phyloP scores from a whole-genome alignment of 1,284 basidiomycete genomes.

The Porogramme epimiltina region DNA sequence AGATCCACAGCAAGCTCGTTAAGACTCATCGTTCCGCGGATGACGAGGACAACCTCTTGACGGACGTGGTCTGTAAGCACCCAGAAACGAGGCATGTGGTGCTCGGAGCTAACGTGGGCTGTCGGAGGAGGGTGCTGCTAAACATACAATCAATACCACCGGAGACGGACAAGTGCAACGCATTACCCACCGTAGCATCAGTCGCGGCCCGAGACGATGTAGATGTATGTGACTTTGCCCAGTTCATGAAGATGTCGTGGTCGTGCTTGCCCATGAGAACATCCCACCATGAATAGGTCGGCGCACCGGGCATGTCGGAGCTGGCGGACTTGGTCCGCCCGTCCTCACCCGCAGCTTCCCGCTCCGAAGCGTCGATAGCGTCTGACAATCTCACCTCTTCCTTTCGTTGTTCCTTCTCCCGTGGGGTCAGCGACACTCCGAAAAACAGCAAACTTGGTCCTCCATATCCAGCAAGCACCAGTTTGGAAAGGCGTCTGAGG shows the following conservation, averaged over 20 bases:
- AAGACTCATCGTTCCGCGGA: slow-evolving; percentile 81
- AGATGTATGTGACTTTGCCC: slow-evolving; percentile 37
- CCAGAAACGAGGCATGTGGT: slow-evolving; percentile 80
- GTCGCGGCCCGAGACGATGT: slow-evolving; percentile 1
- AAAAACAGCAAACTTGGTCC: slow-evolving; percentile 80
- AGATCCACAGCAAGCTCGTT: slow-evolving; percentile 84
- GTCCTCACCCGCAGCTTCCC: slow-evolving; percentile 42
- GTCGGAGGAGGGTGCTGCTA: slow-evolving; percentile 21
- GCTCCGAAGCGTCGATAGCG: slow-evolving; percentile 70
- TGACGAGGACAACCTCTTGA: slow-evolving; percentile 71
- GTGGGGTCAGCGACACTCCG: slow-evolving; percentile 53
- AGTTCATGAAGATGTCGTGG: slow-evolving; percentile 73
- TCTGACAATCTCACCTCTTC: slow-evolving; percentile 64
- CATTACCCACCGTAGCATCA: slow-evolving; percentile 4
- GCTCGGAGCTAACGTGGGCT: slow-evolving; percentile 64
- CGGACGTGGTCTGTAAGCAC: slow-evolving; percentile 76
- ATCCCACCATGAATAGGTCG: slow-evolving; percentile 77
- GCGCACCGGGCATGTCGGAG: slow-evolving; percentile 15
- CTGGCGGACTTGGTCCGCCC: slow-evolving; percentile 2
- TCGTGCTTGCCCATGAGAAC: slow-evolving; percentile 76
- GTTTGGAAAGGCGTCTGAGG: slow-evolving; percentile 72
- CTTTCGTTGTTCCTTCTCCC: slow-evolving; percentile 21
- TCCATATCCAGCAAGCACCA: slow-evolving; percentile 79
- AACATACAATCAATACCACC: neutral
- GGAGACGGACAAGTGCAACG: no score